phyloP scores from a whole-genome alignment of 495 filamentous ascomycete genomes.

The Hypoxylon fuscum region DNA sequence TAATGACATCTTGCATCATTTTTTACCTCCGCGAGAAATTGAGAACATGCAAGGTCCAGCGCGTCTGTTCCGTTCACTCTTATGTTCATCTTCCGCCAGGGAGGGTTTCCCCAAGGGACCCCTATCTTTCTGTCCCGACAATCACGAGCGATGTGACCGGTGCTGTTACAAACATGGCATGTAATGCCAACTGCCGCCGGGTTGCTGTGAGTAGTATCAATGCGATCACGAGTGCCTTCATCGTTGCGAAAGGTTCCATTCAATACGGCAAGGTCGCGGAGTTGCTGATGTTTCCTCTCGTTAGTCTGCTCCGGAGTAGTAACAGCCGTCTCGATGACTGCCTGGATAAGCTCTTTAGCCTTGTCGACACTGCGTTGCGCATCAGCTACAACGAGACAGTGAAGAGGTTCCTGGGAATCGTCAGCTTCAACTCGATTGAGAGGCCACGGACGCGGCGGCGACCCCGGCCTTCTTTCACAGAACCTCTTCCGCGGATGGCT shows the following conservation, averaged over 20 bases:
- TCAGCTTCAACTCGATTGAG: constrained; percentile 78
- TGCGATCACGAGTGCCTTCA: constrained; percentile 49
- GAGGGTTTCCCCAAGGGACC: background rate
- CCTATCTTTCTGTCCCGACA: background rate
- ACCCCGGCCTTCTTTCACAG: constrained; percentile 85
- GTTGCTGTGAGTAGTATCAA: background rate
- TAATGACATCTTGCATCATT: no score
- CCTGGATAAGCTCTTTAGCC: constrained; percentile 80
- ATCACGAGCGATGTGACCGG: constrained; percentile 54
- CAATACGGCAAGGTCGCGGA: constrained; percentile 79
- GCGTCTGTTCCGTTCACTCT: background rate
- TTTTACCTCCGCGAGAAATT: background rate
- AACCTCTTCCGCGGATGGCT: constrained; percentile 84
- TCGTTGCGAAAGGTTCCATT: constrained; percentile 87
- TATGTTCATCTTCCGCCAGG: background rate
- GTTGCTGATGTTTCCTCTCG: constrained; percentile 82
- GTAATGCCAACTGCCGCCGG: background rate
- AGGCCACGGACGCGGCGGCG: constrained; percentile 64
- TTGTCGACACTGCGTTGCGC: constrained; percentile 85
- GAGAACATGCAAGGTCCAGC: background rate
- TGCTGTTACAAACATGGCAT: constrained; percentile 28
- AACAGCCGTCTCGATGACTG: constrained; percentile 70
- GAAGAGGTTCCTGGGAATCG: constrained; percentile 85
- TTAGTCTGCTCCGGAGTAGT: constrained; percentile 85
- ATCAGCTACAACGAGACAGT: constrained; percentile 85